Evolutionary conservation across 768 basidiomycete species (phyloP).

Genomic region (Infundibulicybe gibba): DNA sequence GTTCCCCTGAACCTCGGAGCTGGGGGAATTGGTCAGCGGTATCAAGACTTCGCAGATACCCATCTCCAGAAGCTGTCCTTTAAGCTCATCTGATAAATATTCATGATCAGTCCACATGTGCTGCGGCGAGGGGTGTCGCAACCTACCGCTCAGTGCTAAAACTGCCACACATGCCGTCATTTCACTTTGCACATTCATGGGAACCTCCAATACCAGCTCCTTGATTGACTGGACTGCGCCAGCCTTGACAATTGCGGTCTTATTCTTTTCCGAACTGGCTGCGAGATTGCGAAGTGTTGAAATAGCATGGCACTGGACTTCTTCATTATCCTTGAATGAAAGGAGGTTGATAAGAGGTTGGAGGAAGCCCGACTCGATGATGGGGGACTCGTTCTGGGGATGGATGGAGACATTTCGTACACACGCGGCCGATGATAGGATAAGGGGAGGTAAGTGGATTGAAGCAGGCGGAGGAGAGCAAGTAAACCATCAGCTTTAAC

Average conservation of each 20-base stretch:
- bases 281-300: constrained; percentile 95
- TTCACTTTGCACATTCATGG: constrained; percentile 96
- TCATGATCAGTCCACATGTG: background rate
- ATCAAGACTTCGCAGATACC: constrained; percentile 97
- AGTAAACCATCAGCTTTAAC: constrained; percentile 93
- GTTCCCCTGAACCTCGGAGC: constrained; percentile 98
- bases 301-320: constrained; percentile 99
- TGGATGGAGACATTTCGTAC: constrained; percentile 99
- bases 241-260: constrained; percentile 95
- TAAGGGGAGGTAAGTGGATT: constrained; percentile 95
- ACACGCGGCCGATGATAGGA: constrained; percentile 96
- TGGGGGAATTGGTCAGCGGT: constrained; percentile 92
- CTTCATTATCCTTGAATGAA: constrained; percentile 99
- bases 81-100: constrained; percentile 78
- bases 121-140: background rate
- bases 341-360: constrained; percentile 94
- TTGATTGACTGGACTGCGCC: constrained; percentile 97
- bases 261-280: constrained; percentile 97
- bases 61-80: constrained; percentile 95
- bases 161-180: constrained; percentile 99
- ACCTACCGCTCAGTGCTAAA: constrained; percentile 87
- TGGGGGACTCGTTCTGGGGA: constrained; percentile 97
- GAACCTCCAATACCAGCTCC: constrained; percentile 91
- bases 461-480: constrained; percentile 88
- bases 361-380: constrained; percentile 97